Evolutionary conservation across 2,329 filamentous ascomycete genomes (phyloP), one percentile per base, ranked within the genome.

Genomic region (Fusarium buxicola): DNA sequence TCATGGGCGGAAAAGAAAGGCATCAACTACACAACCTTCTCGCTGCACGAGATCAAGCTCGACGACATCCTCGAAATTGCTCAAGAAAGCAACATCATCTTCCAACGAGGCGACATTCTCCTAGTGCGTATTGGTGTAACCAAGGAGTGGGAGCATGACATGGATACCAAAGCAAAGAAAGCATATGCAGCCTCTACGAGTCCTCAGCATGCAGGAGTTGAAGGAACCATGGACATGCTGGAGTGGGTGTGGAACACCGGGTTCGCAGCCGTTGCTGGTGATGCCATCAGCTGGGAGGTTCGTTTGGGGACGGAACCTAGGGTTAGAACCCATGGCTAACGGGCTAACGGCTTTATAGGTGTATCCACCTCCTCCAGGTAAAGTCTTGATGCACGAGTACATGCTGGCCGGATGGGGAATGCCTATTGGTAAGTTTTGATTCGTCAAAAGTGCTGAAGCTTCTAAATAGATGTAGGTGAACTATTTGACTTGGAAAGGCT

Each of bases 211-310:
- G 70, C 74, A 55, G 84, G 84, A 2, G 76, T 86, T 5, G 78
- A 84, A 49, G 80, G 81, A 3, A 80, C 79, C 10, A 75, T 80
- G 38, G 78, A 78, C 5, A 80, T 80, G 16, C 75, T 86, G 13
- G 77, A 80, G 43, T 89, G 85, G 85, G 73, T 87, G 38, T 88
- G 85, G 84, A 80, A 86, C 60, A 78, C 82, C 0, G 60, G 50
- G n/a, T 86, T 88, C 62, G 75, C 83, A 0, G 86, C 86, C 6
- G 81, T 86, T 0, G 86, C 82, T 0, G 83, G 85, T 1, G 86
- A 89, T 57, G 79, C 80, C 51, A 82, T 85, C 5, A 65, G 73
- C 15, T 82, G 85, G 59, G 85, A 87, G 71, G 81, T 81, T 4
- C 81, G 79, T 58, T 45, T 27, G 3, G 13, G 7, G 3, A 8